phyloP scores from a whole-genome alignment of 1,139 yeast genomes.

The Pneumocystis carinii region DNA sequence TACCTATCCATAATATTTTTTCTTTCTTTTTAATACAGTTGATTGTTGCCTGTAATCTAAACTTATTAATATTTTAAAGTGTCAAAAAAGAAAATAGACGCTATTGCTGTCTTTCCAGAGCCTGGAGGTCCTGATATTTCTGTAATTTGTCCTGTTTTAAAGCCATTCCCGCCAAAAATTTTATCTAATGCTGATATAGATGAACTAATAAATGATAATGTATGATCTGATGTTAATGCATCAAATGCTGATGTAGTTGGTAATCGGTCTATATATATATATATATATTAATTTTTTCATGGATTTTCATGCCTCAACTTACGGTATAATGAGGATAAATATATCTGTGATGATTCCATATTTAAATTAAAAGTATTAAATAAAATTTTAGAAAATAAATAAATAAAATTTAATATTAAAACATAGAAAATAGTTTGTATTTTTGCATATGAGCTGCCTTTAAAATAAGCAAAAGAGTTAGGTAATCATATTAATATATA shows the following conservation, averaged over 20 bases:
- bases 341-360: background rate
- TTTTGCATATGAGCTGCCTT: background rate
- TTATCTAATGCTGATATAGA: conserved; percentile 1
- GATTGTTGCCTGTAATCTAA: background rate
- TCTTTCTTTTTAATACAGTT: background rate
- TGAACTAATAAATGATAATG: background rate
- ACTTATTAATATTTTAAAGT: background rate
- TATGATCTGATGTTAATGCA: background rate
- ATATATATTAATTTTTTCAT: background rate
- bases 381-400: background rate
- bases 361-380: background rate
- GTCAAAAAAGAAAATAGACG: conserved; percentile 3
- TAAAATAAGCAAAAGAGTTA: no score
- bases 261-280: background rate
- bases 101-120: conserved; percentile 10
- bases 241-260: background rate
- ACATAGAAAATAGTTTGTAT: background rate
- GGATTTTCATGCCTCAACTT: background rate
- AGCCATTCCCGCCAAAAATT: conserved; percentile 4
- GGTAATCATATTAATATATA: no score
- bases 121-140: conserved; percentile 10
- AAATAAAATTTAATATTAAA: background rate
- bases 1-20: background rate
- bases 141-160: conserved; percentile 6
- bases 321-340: background rate